These are phyloP conservation scores for Carex scoparia DNA, from an alignment of 176 grass and related monocot species.

Conservation along the genomic window DNA sequence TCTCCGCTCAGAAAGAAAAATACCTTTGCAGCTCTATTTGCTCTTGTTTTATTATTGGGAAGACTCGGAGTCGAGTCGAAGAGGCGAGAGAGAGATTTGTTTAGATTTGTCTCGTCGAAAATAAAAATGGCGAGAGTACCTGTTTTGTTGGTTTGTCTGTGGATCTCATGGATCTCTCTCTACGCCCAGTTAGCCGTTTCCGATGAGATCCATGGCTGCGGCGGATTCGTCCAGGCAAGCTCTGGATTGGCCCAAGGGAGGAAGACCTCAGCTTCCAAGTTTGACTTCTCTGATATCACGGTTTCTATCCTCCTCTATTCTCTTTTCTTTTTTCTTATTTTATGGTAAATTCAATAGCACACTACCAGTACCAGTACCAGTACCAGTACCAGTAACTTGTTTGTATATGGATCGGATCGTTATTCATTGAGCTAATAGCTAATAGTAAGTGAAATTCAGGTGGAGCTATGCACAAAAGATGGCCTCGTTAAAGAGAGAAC, in stretches of 20 bases:
- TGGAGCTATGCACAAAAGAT: slow-evolving; percentile 86
- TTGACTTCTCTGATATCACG: slow-evolving; percentile 90
- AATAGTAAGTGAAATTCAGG: slow-evolving; percentile 31
- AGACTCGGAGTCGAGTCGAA: too few relatives aligned
- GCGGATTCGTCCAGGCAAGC: slow-evolving; percentile 90
- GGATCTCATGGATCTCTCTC: slow-evolving; percentile 26
- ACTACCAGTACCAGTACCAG: too few relatives aligned
- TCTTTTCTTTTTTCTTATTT: not conserved
- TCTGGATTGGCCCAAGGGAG: slow-evolving; percentile 62
- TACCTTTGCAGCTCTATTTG: too few relatives aligned
- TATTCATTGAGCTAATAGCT: too few relatives aligned
- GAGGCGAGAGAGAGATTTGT: too few relatives aligned
- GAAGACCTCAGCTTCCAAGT: slow-evolving; percentile 66
- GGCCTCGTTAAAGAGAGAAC: slow-evolving; percentile 92
- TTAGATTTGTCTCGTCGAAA: not conserved
- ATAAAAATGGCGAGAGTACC: not conserved
- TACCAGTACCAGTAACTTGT: too few relatives aligned
- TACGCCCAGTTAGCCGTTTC: not conserved
- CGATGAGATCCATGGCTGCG: slow-evolving; percentile 85
- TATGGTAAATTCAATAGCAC: too few relatives aligned
- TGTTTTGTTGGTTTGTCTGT: not conserved
- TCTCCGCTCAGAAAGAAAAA: too few relatives aligned
- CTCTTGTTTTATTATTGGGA: too few relatives aligned
- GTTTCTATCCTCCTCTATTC: slow-evolving; percentile 27
- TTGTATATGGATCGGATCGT: too few relatives aligned